A percentile compares a stretch with the other conserved stretches of the same genome.
These are phyloP conservation scores for Tillandsia fasciculata DNA, from an alignment of 176 grass and related monocot genomes.

Conservation along the genomic window DNA sequence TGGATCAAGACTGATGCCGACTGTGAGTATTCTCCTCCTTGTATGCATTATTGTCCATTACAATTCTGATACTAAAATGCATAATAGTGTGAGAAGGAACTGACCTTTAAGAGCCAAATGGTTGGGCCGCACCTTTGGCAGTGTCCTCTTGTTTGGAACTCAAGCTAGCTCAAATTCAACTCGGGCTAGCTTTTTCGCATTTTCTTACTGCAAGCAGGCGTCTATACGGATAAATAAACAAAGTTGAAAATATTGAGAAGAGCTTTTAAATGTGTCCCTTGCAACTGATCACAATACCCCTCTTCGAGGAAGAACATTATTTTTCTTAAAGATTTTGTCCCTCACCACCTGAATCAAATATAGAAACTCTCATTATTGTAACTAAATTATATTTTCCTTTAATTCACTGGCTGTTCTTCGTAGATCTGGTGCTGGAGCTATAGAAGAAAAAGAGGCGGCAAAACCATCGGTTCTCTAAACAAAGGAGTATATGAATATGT, in stretches of 20 bases:
- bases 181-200: too few species aligned
- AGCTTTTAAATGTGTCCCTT: too few species aligned
- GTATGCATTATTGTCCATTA: background rate
- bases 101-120: background rate
- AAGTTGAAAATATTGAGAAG: too few species aligned
- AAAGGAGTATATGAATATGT: slow-evolving; percentile 19
- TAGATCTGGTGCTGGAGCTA: slow-evolving; percentile 95
- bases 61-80: background rate
- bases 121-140: background rate
- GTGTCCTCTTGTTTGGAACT: too few species aligned
- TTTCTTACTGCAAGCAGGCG: too few species aligned
- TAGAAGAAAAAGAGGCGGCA: slow-evolving; percentile 32
- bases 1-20: slow-evolving; percentile 98
- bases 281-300: too few species aligned
- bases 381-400: background rate
- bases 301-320: too few species aligned
- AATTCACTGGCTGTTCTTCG: slow-evolving; percentile 4
- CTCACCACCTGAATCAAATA: too few species aligned
- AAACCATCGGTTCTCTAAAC: slow-evolving; percentile 17
- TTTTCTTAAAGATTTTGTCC: too few species aligned
- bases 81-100: background rate
- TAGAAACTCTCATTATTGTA: background rate
- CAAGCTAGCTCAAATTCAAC: too few species aligned
- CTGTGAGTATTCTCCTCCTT: slow-evolving; percentile 43
- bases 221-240: too few species aligned